These are phyloP conservation scores for Pythium brassicae DNA, from an alignment of 352 stramenopile genomes.

Conservation along the genomic window DNA sequence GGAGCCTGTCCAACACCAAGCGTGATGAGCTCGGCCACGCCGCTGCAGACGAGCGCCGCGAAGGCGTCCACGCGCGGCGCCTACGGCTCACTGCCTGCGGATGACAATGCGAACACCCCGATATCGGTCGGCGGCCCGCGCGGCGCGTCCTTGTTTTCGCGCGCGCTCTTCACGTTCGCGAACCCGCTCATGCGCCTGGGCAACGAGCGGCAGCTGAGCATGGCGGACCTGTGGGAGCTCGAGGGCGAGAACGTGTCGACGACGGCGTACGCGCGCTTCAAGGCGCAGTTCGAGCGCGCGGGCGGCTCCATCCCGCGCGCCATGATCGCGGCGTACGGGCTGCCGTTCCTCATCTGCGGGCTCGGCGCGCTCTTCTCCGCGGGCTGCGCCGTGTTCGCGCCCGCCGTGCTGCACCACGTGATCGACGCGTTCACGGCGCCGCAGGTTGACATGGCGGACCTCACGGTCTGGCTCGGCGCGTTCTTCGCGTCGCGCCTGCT, in stretches of 20 bases:
- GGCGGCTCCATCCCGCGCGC: conserved; percentile 22
- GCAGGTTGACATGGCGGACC: conserved; percentile 15
- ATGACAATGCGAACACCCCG: not conserved
- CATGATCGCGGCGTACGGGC: conserved; percentile 23
- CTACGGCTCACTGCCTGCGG: not conserved
- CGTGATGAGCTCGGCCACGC: not conserved
- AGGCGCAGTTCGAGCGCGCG: conserved; percentile 14
- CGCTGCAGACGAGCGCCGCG: conserved; percentile 3
- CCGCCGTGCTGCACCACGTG: conserved; percentile 36
- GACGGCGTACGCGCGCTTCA: conserved; percentile 22
- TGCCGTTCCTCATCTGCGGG: conserved; percentile 24
- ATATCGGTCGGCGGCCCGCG: not conserved
- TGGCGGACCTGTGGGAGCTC: conserved; percentile 40
- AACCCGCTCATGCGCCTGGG: conserved; percentile 32
- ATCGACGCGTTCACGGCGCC: conserved; percentile 26
- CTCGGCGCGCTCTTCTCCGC: conserved; percentile 20
- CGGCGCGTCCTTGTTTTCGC: conserved; percentile 15
- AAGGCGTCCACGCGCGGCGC: conserved; percentile 8
- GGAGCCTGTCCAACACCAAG: not conserved
- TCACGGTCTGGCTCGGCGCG: conserved; percentile 22
- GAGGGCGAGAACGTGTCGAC: conserved; percentile 20
- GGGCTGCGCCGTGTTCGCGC: conserved; percentile 23
- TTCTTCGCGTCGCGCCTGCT: conserved; percentile 31
- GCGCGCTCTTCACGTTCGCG: conserved; percentile 43
- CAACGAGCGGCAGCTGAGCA: conserved; percentile 37